phyloP scores from a whole-genome alignment of 345 rosid genomes.

The Corchorus capsularis region DNA sequence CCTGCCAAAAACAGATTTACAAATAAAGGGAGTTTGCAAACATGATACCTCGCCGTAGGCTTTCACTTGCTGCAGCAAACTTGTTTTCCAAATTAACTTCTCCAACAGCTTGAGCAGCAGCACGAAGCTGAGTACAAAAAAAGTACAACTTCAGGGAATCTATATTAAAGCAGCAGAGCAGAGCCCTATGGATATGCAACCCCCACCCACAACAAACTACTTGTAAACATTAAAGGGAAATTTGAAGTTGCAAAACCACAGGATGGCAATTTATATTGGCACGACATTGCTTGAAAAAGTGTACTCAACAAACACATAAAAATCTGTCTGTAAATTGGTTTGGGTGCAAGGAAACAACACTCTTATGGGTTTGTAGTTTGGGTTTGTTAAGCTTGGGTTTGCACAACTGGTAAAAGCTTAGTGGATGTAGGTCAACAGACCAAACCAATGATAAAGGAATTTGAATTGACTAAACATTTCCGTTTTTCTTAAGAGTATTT shows the following conservation, averaged over 20 bases:
- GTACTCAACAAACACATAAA: too few relatives aligned
- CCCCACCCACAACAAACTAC: neutral
- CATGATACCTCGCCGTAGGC: conserved; percentile 91
- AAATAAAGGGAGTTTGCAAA: conserved; percentile 88
- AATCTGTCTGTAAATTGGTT: too few relatives aligned
- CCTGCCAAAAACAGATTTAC: conserved; percentile 28
- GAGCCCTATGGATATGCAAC: neutral
- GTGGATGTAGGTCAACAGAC: too few relatives aligned
- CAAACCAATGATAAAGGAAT: too few relatives aligned
- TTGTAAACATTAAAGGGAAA: neutral
- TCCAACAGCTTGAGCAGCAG: conserved; percentile 96
- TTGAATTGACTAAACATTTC: too few relatives aligned
- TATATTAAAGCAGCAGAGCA: neutral
- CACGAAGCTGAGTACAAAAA: conserved; percentile 51
- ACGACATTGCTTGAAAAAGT: too few relatives aligned
- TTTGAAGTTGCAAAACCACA: neutral
- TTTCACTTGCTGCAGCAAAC: conserved; percentile 88
- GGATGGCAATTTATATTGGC: neutral
- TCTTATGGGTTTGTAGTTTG: too few relatives aligned
- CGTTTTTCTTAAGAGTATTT: too few relatives aligned
- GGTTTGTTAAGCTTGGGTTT: too few relatives aligned
- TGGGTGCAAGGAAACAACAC: too few relatives aligned
- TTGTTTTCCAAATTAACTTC: conserved; percentile 71
- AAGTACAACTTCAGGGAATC: neutral
- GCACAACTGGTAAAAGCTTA: too few relatives aligned